Evolutionary conservation across 2,329 filamentous ascomycete genomes (phyloP), one percentile per base, ranked within the genome.

Genomic region (Fusarium tjaetaba): DNA sequence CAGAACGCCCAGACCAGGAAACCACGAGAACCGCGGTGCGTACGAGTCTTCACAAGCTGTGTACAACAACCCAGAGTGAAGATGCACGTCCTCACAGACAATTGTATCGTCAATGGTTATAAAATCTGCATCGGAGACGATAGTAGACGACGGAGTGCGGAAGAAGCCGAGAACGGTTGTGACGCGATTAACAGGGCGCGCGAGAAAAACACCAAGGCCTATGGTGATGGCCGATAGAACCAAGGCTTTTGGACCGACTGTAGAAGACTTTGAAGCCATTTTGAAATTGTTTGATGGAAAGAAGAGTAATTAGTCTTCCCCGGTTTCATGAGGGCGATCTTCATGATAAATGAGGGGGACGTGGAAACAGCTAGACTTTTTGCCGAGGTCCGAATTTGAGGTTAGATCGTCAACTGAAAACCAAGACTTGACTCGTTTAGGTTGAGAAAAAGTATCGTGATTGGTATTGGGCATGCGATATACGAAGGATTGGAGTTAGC

Each of bases 41-140:
- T 78, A 72, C 2, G 80, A 77, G 41, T 86, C 87, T 49, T 89
- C 85, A 71, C 89, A 92, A 1, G 89, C 88, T 0, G 88, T 86
- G 74, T 90, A 91, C 2, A 92, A 78, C 13, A 84, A 65, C 1
- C 85, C 82, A 22, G 84, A 78, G 68, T 91, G 86, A 62, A 89
- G 84, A 73, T 91, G 89, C 7, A 92, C 53, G 68, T 92, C 90
- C 73, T 92, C 90, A 75, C 89, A 91, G 22, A 88, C 83, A 6
- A 83, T 77, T 0, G 89, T 91, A 69, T 88, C 86, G 0, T 84
- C 78, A 15, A 91, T 87, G 15, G 76, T 68, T 11, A 83, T 73
- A 2, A 88, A 75, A 8, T 80, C 68, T 6, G 62, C 45, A 11
- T 72, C 53, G 9, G 65, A 34, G 10, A 80, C n/a, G 2, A 64